Evolutionary conservation across 768 basidiomycete genomes (phyloP), one percentile per base, ranked within the genome.

Genomic region (Gautieria morchelliformis): DNA sequence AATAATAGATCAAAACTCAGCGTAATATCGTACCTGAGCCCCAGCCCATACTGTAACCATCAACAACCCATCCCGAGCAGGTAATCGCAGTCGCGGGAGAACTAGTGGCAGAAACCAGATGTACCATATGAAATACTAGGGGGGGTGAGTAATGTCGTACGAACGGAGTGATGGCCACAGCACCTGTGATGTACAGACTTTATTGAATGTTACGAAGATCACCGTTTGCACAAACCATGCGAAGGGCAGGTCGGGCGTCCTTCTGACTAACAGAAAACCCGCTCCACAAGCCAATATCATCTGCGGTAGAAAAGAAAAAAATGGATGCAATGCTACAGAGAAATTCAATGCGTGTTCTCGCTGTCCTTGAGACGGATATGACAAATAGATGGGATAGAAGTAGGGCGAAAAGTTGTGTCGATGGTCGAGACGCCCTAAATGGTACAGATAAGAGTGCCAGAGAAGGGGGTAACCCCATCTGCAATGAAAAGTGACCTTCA

Each of bases 361-460:
- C 19, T 35, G 45, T 19, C 66, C 51, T 47, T 63, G 58, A 6
- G 64, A 64, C 15, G 90, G 86, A 64, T 93, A 87, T 0, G 84
- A 85, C 55, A 98, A 82, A 69, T 98, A 97, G 40, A 87, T 92
- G 35, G 87, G 83, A 68, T 98, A 97, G 71, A 96, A 98, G 73
- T 97, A 96, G 0, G 93, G 90, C 6, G 94, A 93, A 71, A 99
- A 98, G 69, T 99, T 99, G 71, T 98, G 96, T 56, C 95, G 87
- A 64, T 98, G 94, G 70, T 99, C 96, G 19, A 90, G 82, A 19
- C 96, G 82, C 61, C 85, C 81, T 10, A 91, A 72, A 63, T 98
- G 96, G 68, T 98, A 98, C 14, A 98, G 75, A 69, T 93, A 98
- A 1, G 96, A 85, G 67, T 98, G 89, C 56, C 88, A 76, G 19